Base-by-base conservation (phyloP, 305 asterid species). In the Petunia hybrid region DNA sequence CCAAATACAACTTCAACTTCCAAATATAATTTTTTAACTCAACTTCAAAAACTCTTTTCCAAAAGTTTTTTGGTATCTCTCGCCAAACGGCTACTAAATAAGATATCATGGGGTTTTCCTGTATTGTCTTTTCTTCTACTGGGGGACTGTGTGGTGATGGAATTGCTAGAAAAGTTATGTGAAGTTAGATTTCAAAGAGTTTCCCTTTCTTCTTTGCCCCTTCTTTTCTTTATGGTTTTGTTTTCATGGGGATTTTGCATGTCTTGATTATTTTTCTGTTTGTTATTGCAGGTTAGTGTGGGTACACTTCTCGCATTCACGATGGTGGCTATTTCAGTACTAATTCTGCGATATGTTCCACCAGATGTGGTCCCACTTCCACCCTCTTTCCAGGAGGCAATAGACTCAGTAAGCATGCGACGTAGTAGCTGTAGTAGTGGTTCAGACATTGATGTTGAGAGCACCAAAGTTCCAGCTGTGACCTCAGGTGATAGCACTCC, bases 301-400 rank as follows among this genome's bases (percentile, higher is more conserved):
- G 99, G 99, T 66, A 95, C 99, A 35, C 97, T 95, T 85, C 93
- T 95, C 56, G 98, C 99, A 22, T 96, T 94, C 76, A 94, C 98
- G 4, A 89, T 91, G 92, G 99, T 94, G 81, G 94, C 98, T 31
- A 87, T 96, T 80, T 96, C 99, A 0, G 94, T 96, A 66, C 88
- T 94, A 85, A 90, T 96, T 82, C 91, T 94, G 79, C 92, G 98
- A 91, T 96, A 96, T 31, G 92, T 96, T 78, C 97, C 99, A 75
- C 98, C 98, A 0, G 95, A 94, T 40, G 92, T 85, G 89, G 98
- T 96, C 65, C 99, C 99, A 53, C 87, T 95, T 86, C 94, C 95
- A n/a, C 67, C 99, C 66, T 91, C 98, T 65, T 88, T 91, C 64
- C 99, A 90, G 87, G 97, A 84, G 39, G 97, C 99, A 78, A 91